Conservation (phyloP, 2,329 filamentous ascomycete genomes). For the Exophiala mesophila region DNA sequence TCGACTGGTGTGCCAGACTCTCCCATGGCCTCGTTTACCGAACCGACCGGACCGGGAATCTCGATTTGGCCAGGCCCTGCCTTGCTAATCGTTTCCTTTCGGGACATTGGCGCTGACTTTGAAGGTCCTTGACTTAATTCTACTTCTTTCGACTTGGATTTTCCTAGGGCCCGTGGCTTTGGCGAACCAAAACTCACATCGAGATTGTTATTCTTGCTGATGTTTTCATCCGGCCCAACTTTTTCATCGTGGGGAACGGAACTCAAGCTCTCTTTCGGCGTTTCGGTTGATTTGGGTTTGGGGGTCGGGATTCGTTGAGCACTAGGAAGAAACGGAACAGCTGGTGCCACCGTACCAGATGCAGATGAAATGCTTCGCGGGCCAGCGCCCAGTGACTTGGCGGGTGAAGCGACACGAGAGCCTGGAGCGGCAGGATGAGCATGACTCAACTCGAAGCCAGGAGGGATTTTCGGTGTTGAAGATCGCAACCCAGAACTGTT, state of each 20-base stretch:
- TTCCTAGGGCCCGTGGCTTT: conserved; percentile 25
- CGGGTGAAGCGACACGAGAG: conserved; percentile 13
- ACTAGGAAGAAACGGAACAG: conserved; percentile 30
- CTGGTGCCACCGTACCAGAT: conserved; percentile 31
- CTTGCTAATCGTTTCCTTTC: too few species aligned
- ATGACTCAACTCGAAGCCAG: conserved; percentile 38
- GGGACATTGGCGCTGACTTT: neutral
- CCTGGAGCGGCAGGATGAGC: conserved; percentile 43
- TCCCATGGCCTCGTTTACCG: conserved; percentile 8
- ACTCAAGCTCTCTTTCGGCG: conserved; percentile 6
- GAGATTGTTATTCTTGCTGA: conserved; percentile 24
- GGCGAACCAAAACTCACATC: conserved; percentile 41
- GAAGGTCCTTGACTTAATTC: neutral
- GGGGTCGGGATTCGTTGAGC: conserved; percentile 18
- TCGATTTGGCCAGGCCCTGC: conserved; percentile 1
- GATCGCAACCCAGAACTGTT: conserved; percentile 24
- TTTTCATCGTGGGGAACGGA: conserved; percentile 4
- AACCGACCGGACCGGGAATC: neutral
- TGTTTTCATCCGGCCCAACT: neutral
- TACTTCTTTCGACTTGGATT: neutral
- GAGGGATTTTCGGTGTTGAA: conserved; percentile 24
- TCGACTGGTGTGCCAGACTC: conserved; percentile 13
- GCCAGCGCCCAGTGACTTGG: conserved; percentile 40
- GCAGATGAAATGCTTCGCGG: conserved; percentile 34
- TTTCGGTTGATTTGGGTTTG: conserved; percentile 26